Evolutionary conservation across 2,329 filamentous ascomycete species (phyloP), one percentile per base, ranked within the genome.

Genomic region (Fusarium humuli): DNA sequence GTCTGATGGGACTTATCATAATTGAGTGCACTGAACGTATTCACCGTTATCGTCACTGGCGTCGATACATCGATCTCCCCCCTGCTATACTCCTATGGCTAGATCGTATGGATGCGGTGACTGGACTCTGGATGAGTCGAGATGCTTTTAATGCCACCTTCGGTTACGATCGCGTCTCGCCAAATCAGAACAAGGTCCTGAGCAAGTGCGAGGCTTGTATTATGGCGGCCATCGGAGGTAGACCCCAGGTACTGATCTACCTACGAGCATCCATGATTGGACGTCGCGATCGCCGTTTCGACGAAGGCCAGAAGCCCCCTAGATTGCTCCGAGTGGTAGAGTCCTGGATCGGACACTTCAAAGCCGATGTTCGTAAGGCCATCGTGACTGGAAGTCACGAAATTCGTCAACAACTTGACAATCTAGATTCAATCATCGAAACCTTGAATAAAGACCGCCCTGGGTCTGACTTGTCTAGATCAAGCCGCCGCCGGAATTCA

Each of bases 141-240:
- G 54, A 73, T 1, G 69, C 80, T 5, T 85, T 84, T 62, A 64
- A 71, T 20, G 44, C 72, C 14, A 66, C 77, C 5, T 84, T 81
- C 65, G 75, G 77, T 2, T 76, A 80, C n/a, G 72, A 79, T 5
- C 57, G 56, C 2, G 54, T 50, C 55, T 29, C 70, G 67, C 74
- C 68, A 22, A 53, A 41, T 23, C 42, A 25, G 25, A 72, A 79
- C 37, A 50, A 65, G 13, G 75, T 84, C 6, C 59, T 66, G 30
- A 79, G 74, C 9, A 77, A 61, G 3, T 89, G 87, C 66, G 83
- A 87, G 70, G 86, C 85, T 3, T 89, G 87, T 65, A 83, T 86
- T 29, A 74, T 89, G 14, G 80, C 84, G 3, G 78, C 79, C 5
- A 72, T 89, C 1, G 86, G 86, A 4, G 83, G 82, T 0, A 79